These are phyloP conservation scores for Linnemannia zychae DNA, from an alignment of 192 early-diverging fungal species.

Conservation along the genomic window DNA sequence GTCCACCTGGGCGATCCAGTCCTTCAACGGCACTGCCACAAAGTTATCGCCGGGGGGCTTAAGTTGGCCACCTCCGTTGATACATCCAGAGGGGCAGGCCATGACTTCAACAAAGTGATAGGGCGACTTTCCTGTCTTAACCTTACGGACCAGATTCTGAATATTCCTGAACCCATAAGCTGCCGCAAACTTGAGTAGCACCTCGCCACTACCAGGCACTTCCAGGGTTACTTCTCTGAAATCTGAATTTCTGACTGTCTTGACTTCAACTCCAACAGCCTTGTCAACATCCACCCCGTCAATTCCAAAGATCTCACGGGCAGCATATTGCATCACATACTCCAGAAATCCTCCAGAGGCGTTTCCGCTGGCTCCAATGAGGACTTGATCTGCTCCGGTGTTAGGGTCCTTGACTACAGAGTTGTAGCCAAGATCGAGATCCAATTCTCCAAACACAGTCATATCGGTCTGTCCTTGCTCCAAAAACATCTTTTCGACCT, in stretches of 20 bases:
- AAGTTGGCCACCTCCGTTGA: slow-evolving; percentile 97
- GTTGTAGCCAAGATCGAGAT: slow-evolving; percentile 54
- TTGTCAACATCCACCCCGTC: slow-evolving; percentile 69
- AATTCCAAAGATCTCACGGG: slow-evolving; percentile 81
- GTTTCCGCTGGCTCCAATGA: slow-evolving; percentile 80
- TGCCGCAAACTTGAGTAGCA: slow-evolving; percentile 83
- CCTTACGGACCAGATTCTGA: slow-evolving; percentile 97
- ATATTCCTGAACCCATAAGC: slow-evolving; percentile 98
- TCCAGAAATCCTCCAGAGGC: slow-evolving; percentile 94
- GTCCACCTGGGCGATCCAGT: slow-evolving; percentile 82
- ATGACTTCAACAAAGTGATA: slow-evolving; percentile 98
- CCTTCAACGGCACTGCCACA: slow-evolving; percentile 71
- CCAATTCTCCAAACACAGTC: slow-evolving; percentile 62
- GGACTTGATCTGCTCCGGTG: slow-evolving; percentile 34
- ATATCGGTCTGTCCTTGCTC: slow-evolving; percentile 72
- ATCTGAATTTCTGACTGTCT: slow-evolving; percentile 87
- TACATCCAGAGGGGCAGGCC: slow-evolving; percentile 97
- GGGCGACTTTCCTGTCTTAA: slow-evolving; percentile 78
- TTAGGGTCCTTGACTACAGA: slow-evolving; percentile 55
- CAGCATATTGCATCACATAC: slow-evolving; percentile 89
- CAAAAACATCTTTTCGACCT: slow-evolving; percentile 88
- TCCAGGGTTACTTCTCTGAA: slow-evolving; percentile 77
- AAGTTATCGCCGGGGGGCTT: slow-evolving; percentile 64
- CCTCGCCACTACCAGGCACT: slow-evolving; percentile 48
- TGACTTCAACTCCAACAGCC: slow-evolving; percentile 69